phyloP scores from a whole-genome alignment of 495 filamentous ascomycete species.

The Cercophora newfieldiana region DNA sequence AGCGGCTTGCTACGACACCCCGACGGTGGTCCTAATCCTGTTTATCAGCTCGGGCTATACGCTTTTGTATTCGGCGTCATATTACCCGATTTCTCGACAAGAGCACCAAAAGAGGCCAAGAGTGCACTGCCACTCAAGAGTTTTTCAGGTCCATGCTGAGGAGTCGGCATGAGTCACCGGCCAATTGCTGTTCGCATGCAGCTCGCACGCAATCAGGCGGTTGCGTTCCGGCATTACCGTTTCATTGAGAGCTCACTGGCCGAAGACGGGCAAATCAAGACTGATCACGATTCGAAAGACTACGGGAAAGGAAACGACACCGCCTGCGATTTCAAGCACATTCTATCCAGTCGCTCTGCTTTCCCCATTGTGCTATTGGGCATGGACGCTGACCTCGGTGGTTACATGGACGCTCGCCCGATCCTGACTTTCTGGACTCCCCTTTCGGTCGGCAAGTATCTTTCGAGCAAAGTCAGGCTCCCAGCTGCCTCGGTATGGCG shows the following conservation, averaged over 20 bases:
- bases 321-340: not conserved
- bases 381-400: not conserved
- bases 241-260: no score
- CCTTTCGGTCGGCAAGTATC: not conserved
- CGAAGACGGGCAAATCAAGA: no score
- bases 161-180: not conserved
- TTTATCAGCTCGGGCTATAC: no score
- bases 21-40: no score
- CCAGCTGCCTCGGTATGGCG: not conserved
- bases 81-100: no score
- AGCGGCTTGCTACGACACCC: no score
- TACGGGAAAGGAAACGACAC: not conserved
- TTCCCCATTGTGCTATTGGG: not conserved
- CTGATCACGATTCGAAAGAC: not conserved
- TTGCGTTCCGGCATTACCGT: not conserved
- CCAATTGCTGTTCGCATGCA: not conserved
- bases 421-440: not conserved
- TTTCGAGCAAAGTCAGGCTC: not conserved
- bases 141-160: not conserved
- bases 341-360: not conserved
- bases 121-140: not conserved
- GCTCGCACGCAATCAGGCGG: not conserved
- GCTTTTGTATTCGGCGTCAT: no score
- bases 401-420: slow-evolving; percentile 1
- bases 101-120: not conserved